Base-by-base conservation (phyloP, 2,329 filamentous ascomycete species). In the Xylariaceae sp. region DNA sequence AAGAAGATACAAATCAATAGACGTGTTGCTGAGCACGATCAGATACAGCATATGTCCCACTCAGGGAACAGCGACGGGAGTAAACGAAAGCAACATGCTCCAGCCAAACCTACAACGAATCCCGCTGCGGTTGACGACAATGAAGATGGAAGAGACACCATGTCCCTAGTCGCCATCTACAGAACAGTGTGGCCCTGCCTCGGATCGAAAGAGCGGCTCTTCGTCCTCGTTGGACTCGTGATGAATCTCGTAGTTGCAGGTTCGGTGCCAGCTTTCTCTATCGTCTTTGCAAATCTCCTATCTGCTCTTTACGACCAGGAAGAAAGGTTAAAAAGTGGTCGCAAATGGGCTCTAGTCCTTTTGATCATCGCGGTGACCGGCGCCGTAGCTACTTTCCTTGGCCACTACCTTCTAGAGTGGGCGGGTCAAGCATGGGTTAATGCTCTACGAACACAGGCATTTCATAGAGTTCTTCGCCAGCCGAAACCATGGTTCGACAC, bases 341-440 rank as follows among this genome's bases (percentile, higher is more conserved):
- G 78, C 35, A 77, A 69, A 48, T 96, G 89, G 80, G 85, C 89
- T 0, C 67, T 90, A 12, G 73, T 75, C 1, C 82, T 96, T 5
- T 69, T 92, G 0, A 78, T 75, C 0, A 75, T 96, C 5, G 85
- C 89, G 0, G 58, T 83, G 11, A 62, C 77, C 0, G 89, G 95
- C 56, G 86, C 83, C 0, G 39, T 81, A 1, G 75, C 83, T 12
- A 82, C 78, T 0, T 92, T 85, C 38, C 64, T 77, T 0, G 82
- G 85, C 51, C 83, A 87, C 35, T 91, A 86, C 62, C 69, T 88
- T 9, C 75, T 95, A 6, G 90, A 95, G 56, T 71, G 74, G 22
- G 81, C 77, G 11, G 88, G 82, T 1, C 87, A 95, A 62, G 66
- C 76, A 1, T 97, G 92, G 92, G 77, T 91, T 12, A 83, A 92